These are phyloP conservation scores for Manihot esculenta DNA, from an alignment of 441 rosid species.

Conservation along the genomic window DNA sequence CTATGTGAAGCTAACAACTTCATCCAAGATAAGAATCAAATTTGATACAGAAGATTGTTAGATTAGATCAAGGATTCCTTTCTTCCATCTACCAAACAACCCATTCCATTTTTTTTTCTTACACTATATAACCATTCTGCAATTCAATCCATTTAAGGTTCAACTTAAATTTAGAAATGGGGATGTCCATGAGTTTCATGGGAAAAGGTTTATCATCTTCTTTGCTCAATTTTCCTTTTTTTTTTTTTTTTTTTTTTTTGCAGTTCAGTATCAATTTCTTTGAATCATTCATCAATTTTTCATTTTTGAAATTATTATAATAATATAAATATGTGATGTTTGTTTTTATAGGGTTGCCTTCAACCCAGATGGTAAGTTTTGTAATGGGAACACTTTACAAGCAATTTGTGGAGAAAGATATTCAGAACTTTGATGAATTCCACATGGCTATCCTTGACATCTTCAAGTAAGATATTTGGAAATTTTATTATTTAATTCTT, in stretches of 20 bases:
- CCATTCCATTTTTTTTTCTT: neutral
- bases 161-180: neutral
- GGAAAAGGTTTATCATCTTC: slow-evolving; percentile 12
- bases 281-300: neutral
- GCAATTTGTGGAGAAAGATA: slow-evolving; percentile 51
- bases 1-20: neutral
- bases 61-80: slow-evolving; percentile 12
- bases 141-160: neutral
- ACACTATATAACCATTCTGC: neutral
- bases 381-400: slow-evolving; percentile 56
- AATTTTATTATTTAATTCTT: too few relatives aligned
- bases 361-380: slow-evolving; percentile 54
- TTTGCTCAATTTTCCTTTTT: too few relatives aligned
- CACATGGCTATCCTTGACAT: slow-evolving; percentile 73
- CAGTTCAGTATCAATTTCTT: neutral
- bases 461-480: slow-evolving; percentile 46
- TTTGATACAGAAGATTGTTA: neutral
- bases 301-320: neutral
- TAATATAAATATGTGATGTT: neutral
- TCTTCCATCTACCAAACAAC: neutral
- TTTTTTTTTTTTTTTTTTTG: neutral
- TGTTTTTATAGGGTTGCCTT: slow-evolving; percentile 9
- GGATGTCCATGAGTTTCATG: slow-evolving; percentile 17
- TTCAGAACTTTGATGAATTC: slow-evolving; percentile 57
- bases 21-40: slow-evolving; percentile 4